phyloP scores from a whole-genome alignment of 2,329 filamentous ascomycete genomes.

The Aureobasidium leucospermi region DNA sequence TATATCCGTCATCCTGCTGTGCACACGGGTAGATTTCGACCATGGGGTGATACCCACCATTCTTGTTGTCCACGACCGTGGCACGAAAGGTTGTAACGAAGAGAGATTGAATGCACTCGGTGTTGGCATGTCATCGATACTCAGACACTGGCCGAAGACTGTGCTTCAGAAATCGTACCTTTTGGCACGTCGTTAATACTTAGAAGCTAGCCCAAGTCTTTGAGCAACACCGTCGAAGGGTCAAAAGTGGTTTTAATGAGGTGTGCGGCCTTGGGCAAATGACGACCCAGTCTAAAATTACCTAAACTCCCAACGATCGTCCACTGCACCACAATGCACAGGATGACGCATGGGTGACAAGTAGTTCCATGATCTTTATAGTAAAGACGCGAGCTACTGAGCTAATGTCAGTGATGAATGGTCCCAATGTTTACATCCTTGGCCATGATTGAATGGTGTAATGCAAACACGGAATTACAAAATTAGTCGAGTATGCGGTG shows the following conservation, averaged over 20 bases:
- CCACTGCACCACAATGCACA: neutral
- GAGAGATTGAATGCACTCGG: neutral
- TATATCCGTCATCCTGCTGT: neutral
- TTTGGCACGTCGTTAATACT: neutral
- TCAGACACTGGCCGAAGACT: no score
- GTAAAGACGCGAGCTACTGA: neutral
- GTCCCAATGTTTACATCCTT: no score
- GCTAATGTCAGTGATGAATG: neutral
- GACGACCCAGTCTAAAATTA: neutral
- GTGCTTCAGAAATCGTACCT: neutral
- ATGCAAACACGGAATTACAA: no score
- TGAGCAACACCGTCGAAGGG: neutral
- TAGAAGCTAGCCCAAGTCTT: neutral
- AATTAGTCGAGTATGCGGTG: no score
- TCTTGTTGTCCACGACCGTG: neutral
- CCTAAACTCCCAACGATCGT: neutral
- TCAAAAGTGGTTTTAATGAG: neutral
- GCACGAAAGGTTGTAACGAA: neutral
- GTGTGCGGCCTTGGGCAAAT: neutral
- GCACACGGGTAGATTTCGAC: neutral
- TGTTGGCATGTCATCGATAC: neutral
- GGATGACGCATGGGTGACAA: neutral
- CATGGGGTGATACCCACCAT: neutral
- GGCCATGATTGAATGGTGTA: no score
- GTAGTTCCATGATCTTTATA: neutral